phyloP scores from a whole-genome alignment of 176 grass and related monocot species.

The Puccinellia tenuiflora region DNA sequence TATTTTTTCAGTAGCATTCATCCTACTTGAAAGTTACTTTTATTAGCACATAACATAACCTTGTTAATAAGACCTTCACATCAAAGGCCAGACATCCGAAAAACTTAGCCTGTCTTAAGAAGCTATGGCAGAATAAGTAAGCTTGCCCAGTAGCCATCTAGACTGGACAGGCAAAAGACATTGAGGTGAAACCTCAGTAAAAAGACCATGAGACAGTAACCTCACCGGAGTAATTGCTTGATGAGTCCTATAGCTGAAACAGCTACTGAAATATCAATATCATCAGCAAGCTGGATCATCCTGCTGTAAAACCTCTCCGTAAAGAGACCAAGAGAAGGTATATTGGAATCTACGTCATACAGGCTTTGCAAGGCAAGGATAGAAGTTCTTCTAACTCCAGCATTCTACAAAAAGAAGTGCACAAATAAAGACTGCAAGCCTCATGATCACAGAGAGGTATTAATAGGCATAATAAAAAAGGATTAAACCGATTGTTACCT shows the following conservation, averaged over 20 bases:
- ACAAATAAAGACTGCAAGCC: conserved; percentile 17
- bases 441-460: not conserved
- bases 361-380: conserved; percentile 80
- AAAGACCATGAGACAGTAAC: not conserved
- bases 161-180: not conserved
- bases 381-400: conserved; percentile 87
- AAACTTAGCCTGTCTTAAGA: not conserved
- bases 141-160: not conserved
- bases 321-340: conserved; percentile 73
- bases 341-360: conserved; percentile 85
- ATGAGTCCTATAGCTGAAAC: conserved; percentile 95
- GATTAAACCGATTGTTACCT: conserved; percentile 44
- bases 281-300: conserved; percentile 99
- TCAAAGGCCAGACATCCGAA: conserved; percentile 4
- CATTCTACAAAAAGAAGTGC: conserved; percentile 52
- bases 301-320: conserved; percentile 87
- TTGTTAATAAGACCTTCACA: not conserved
- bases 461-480: conserved; percentile 15
- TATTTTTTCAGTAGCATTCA: not conserved
- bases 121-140: not conserved
- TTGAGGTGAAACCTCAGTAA: not conserved
- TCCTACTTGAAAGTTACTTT: not conserved
- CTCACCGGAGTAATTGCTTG: conserved; percentile 86
- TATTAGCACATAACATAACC: not conserved
- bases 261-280: conserved; percentile 94